phyloP scores from a whole-genome alignment of 1,139 yeast genomes.

The Hyphopichia burtonii region DNA sequence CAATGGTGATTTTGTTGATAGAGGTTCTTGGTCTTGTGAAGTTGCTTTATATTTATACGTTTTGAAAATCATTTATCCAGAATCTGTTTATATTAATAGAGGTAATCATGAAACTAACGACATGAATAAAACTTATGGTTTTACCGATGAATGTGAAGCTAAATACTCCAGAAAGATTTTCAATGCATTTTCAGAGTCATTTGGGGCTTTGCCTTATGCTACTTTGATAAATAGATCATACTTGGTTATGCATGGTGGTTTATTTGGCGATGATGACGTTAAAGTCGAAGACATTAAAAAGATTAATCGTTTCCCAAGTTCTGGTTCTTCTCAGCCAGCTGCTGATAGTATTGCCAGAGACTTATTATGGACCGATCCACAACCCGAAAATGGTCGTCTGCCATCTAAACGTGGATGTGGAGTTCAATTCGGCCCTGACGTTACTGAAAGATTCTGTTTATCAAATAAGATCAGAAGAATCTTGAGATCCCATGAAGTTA shows the following conservation, averaged over 20 bases:
- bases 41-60: conserved; percentile 82
- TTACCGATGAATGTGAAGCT: conserved; percentile 91
- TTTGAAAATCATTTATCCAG: conserved; percentile 78
- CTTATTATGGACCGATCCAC: conserved; percentile 97
- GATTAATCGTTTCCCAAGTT: conserved; percentile 60
- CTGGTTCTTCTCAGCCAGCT: conserved; percentile 76
- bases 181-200: conserved; percentile 82
- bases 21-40: conserved; percentile 99
- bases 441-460: conserved; percentile 76
- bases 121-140: conserved; percentile 96
- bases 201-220: conserved; percentile 84
- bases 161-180: conserved; percentile 85
- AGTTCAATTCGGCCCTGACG: conserved; percentile 94
- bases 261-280: conserved; percentile 75
- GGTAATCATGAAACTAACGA: conserved; percentile 97
- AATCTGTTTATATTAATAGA: conserved; percentile 71
- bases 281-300: conserved; percentile 72
- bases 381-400: conserved; percentile 69
- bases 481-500: conserved; percentile 91
- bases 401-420: conserved; percentile 96
- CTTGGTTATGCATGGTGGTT: conserved; percentile 93
- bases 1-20: conserved; percentile 96
- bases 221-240: conserved; percentile 74
- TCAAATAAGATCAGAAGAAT: conserved; percentile 72
- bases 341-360: conserved; percentile 94